Evolutionary conservation across 1,139 yeast genomes (phyloP), one percentile per base, ranked within the genome.

Genomic region (Yamadazyma trypodendri): DNA sequence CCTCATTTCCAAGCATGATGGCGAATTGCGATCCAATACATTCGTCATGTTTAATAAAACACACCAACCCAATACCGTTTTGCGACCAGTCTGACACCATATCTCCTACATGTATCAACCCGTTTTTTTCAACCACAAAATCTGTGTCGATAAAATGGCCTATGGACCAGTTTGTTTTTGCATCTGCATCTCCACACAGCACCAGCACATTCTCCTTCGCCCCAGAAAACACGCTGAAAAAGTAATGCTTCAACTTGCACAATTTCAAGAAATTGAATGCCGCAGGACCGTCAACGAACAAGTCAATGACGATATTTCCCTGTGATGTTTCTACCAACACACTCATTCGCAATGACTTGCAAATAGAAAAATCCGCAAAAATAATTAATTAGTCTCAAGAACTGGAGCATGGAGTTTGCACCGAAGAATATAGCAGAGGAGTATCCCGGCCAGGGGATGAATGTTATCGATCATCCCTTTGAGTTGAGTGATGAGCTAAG

Each of bases 301-400:
- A 52, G 48, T 81, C 88, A n/a, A 81, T 54, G 10, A 78, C 82
- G 12, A 81, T 35, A 45, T 55, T 58, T 41, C 81, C 84, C 27
- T 52, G 55, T 2, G 79, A 71, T 0, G 85, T 79, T 49, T 80
- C 85, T 10, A 79, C 37, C 24, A 80, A 50, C 3, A 79, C 80
- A 50, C 84, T 77, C 84, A 79, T 79, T 18, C 9, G 22, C 12
- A 15, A 6, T 6, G 6, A n/a, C 10, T 9, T 23, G 12, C 24
- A 23, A 23, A 23, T 4, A 23, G 7, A 10, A 21, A n/a, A n/a
- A n/a, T n/a, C n/a, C n/a, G n/a, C n/a, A n/a, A n/a, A n/a, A n/a
- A n/a, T n/a, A n/a, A n/a, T n/a, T n/a, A n/a, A n/a, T n/a, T n/a
- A n/a, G n/a, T n/a, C n/a, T n/a, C 8, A 18, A 18, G 7, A 18